phyloP scores from a whole-genome alignment of 2,329 filamentous ascomycete species.

The Penicillium janthinellum region DNA sequence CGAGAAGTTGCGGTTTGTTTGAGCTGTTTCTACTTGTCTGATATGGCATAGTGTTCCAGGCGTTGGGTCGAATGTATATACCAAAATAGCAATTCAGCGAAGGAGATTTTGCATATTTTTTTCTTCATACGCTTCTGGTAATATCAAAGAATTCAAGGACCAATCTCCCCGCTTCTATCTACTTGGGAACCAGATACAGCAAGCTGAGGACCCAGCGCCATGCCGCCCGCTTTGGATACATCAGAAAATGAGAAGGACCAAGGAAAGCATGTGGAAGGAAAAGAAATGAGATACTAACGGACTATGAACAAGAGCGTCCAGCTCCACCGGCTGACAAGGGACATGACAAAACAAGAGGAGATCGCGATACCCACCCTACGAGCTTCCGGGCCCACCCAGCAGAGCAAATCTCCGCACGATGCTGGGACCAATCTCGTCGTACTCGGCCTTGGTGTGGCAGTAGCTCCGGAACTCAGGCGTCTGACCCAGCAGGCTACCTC shows the following conservation, averaged over 20 bases:
- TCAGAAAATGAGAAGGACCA: conserved; percentile 10
- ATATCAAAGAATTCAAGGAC: conserved; percentile 10
- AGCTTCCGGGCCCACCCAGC: conserved; percentile 79
- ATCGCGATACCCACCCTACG: conserved; percentile 31
- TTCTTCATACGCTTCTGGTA: conserved; percentile 21
- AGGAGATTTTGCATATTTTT: conserved; percentile 14
- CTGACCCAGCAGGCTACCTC: conserved; percentile 91
- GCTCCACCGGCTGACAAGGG: conserved; percentile 27
- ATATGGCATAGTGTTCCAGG: conserved; percentile 11
- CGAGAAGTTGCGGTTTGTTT: background rate
- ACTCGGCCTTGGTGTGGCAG: conserved; percentile 89
- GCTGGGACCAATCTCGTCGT: conserved; percentile 93
- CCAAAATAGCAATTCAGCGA: conserved; percentile 1
- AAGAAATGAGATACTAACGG: conserved; percentile 19
- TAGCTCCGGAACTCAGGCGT: conserved; percentile 98
- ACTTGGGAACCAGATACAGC: conserved; percentile 19
- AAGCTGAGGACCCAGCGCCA: conserved; percentile 20
- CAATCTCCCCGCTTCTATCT: conserved; percentile 16
- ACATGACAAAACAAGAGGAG: conserved; percentile 21
- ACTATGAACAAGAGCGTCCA: conserved; percentile 36
- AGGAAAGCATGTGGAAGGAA: conserved; percentile 8
- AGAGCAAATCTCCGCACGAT: conserved; percentile 94
- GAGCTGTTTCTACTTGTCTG: background rate
- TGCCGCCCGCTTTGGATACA: conserved; percentile 19
- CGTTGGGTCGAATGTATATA: conserved; percentile 9